phyloP scores from a whole-genome alignment of 441 rosid genomes.

The Populus hybrid region DNA sequence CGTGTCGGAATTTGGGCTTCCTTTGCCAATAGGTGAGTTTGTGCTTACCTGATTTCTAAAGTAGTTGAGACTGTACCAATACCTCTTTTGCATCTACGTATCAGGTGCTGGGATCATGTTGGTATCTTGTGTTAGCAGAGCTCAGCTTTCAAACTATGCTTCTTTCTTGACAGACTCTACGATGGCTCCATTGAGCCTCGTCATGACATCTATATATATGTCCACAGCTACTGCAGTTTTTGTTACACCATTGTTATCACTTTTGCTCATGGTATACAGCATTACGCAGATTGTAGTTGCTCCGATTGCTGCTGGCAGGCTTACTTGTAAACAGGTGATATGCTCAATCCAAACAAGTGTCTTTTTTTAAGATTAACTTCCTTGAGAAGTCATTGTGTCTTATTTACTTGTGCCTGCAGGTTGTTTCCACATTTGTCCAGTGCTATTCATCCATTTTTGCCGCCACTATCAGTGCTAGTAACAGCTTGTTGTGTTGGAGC shows the following conservation, averaged over 20 bases:
- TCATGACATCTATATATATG: constrained; percentile 75
- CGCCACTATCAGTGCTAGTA: constrained; percentile 74
- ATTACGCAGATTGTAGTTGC: constrained; percentile 79
- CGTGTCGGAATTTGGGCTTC: constrained; percentile 60
- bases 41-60: constrained; percentile 6
- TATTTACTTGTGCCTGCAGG: constrained; percentile 39
- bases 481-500: constrained; percentile 93
- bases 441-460: constrained; percentile 67
- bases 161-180: constrained; percentile 81
- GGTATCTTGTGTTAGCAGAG: constrained; percentile 94
- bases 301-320: constrained; percentile 79
- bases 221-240: constrained; percentile 82
- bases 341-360: not conserved
- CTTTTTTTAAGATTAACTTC: not conserved
- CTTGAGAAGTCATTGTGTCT: not conserved
- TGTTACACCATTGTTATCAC: constrained; percentile 74
- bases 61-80: constrained; percentile 9
- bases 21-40: constrained; percentile 62
- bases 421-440: constrained; percentile 65
- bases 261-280: constrained; percentile 85
- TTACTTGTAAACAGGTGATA: constrained; percentile 76
- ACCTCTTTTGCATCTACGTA: constrained; percentile 12
- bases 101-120: constrained; percentile 92
- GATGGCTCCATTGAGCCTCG: constrained; percentile 82
- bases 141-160: constrained; percentile 90